Evolutionary conservation across 78 protist species (phyloP).

Genomic region (Dictyostelium citrinum): DNA sequence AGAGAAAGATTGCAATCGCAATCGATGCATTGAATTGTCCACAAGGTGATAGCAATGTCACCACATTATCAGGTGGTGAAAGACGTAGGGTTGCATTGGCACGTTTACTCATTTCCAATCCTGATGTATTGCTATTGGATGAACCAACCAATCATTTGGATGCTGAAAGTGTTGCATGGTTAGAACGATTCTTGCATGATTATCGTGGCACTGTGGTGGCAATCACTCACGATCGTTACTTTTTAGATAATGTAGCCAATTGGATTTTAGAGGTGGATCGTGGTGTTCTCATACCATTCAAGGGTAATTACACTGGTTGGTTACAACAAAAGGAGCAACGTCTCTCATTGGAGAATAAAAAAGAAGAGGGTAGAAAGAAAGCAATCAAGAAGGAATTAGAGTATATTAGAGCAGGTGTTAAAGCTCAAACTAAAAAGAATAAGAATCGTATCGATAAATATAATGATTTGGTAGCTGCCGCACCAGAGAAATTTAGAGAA

Average conservation of each 20-base stretch:
- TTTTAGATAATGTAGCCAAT: constrained; percentile 81
- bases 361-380: constrained; percentile 75
- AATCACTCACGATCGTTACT: constrained; percentile 89
- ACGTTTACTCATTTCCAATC: constrained; percentile 72
- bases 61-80: constrained; percentile 80
- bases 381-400: constrained; percentile 75
- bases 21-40: constrained; percentile 80
- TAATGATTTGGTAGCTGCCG: constrained; percentile 36
- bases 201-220: constrained; percentile 84
- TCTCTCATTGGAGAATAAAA: constrained; percentile 41
- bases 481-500: constrained; percentile 71
- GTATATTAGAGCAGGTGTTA: constrained; percentile 62
- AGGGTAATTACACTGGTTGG: constrained; percentile 83
- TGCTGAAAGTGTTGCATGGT: constrained; percentile 83
- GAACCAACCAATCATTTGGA: constrained; percentile 90
- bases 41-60: constrained; percentile 34
- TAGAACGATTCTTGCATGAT: constrained; percentile 76
- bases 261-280: constrained; percentile 87
- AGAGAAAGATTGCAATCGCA: constrained; percentile 75
- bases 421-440: constrained; percentile 75
- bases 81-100: constrained; percentile 83
- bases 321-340: constrained; percentile 63
- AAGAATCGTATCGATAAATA: constrained; percentile 53
- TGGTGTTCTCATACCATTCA: constrained; percentile 65
- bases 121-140: constrained; percentile 81